A percentile compares a stretch with the other conserved stretches of the same genome.
These are phyloP conservation scores for Stramenopiles sp. DNA, from an alignment of 352 stramenopile species.

Conservation along the genomic window DNA sequence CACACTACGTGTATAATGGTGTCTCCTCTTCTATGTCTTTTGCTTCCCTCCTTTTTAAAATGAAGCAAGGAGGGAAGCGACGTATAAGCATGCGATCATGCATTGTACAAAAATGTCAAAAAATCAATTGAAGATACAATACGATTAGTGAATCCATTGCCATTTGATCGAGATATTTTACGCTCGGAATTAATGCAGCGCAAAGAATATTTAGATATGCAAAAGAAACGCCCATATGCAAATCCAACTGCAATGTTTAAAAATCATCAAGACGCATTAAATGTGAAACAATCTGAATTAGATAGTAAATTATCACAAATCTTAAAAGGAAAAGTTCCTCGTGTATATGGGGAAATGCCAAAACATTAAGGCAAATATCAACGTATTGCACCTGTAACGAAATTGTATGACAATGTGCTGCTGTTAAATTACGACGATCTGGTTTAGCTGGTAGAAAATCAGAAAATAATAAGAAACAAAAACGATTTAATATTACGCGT, in stretches of 20 bases:
- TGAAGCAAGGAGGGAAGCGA: too few species aligned
- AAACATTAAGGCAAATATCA: constrained; percentile 35
- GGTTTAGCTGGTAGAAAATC: too few species aligned
- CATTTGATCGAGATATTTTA: constrained; percentile 46
- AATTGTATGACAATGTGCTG: constrained; percentile 45
- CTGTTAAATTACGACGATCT: too few species aligned
- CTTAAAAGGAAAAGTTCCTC: constrained; percentile 29
- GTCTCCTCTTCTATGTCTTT: too few species aligned
- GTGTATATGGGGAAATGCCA: constrained; percentile 38
- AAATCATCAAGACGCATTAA: constrained; percentile 34
- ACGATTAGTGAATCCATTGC: constrained; percentile 46
- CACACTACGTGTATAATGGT: too few species aligned
- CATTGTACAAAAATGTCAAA: constrained; percentile 65
- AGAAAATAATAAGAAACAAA: too few species aligned
- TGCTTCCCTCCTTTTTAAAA: too few species aligned
- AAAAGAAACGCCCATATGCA: constrained; percentile 33
- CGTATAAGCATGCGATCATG: constrained; percentile 49
- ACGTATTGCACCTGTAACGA: constrained; percentile 35
- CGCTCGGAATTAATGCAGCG: constrained; percentile 38
- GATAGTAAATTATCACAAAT: constrained; percentile 49
- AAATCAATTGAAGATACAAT: constrained; percentile 62
- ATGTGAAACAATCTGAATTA: constrained; percentile 27
- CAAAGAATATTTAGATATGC: constrained; percentile 32
- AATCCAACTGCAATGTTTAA: too few species aligned
- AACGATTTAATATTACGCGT: too few species aligned